phyloP scores from a whole-genome alignment of 176 grass and related monocot species.

The Avena atlantica region DNA sequence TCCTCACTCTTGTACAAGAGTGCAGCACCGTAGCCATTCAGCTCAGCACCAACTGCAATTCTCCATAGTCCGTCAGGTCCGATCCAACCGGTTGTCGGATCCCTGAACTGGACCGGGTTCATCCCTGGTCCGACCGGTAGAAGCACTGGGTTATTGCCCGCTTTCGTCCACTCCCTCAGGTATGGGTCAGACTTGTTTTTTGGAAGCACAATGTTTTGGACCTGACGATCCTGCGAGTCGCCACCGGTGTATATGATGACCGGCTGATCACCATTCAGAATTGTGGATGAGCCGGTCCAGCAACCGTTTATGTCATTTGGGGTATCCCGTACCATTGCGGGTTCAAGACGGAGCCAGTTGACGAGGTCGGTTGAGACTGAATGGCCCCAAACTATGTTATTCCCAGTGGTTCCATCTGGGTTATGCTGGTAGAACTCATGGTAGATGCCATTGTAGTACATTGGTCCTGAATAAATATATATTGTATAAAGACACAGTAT shows the following conservation, averaged over 20 bases:
- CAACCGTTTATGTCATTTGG: slow-evolving; percentile 68
- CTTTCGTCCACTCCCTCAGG: slow-evolving; percentile 76
- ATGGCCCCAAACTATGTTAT: slow-evolving; percentile 80
- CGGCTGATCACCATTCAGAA: slow-evolving; percentile 42
- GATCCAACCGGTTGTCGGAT: slow-evolving; percentile 85
- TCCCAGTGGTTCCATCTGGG: slow-evolving; percentile 55
- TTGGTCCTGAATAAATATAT: slow-evolving; percentile 57
- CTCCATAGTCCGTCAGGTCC: slow-evolving; percentile 71
- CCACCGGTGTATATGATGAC: slow-evolving; percentile 78
- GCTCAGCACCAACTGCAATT: slow-evolving; percentile 60
- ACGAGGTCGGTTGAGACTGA: slow-evolving; percentile 79
- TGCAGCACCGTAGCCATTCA: slow-evolving; percentile 53
- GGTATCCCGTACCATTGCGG: slow-evolving; percentile 47
- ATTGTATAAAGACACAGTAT: not conserved
- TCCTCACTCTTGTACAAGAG: slow-evolving; percentile 71
- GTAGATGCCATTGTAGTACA: slow-evolving; percentile 92
- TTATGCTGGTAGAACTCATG: slow-evolving; percentile 96
- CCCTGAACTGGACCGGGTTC: slow-evolving; percentile 56
- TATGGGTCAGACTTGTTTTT: slow-evolving; percentile 74
- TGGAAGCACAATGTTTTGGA: slow-evolving; percentile 74
- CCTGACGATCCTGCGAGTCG: slow-evolving; percentile 55
- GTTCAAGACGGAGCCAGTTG: slow-evolving; percentile 70
- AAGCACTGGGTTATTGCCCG: slow-evolving; percentile 68
- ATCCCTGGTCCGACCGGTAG: slow-evolving; percentile 39
- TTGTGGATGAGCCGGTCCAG: slow-evolving; percentile 85